Evolutionary conservation across 1,139 yeast genomes (phyloP).

Genomic region (Dujonia santamariae): DNA sequence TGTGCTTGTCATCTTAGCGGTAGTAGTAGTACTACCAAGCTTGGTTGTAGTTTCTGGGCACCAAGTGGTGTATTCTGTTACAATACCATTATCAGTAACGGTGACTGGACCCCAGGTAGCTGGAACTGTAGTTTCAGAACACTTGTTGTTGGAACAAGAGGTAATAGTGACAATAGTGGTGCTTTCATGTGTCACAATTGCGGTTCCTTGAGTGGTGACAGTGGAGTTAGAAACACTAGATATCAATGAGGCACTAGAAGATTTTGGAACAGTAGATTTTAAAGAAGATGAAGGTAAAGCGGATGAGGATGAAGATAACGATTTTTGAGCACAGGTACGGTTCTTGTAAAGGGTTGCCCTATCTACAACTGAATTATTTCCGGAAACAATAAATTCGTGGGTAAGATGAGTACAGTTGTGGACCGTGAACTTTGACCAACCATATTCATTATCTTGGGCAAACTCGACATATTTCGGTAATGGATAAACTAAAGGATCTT

Average conservation of each 20-base stretch:
- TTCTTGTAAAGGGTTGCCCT: conserved; percentile 4
- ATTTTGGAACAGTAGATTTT: too few species aligned
- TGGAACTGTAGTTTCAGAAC: conserved; percentile 26
- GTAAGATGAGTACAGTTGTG: conserved; percentile 11
- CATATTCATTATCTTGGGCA: conserved; percentile 10
- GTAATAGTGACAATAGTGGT: conserved; percentile 49
- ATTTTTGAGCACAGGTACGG: background rate
- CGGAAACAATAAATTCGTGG: conserved; percentile 9
- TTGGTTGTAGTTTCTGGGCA: conserved; percentile 2
- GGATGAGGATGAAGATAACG: background rate
- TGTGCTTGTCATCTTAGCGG: background rate
- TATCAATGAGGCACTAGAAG: background rate
- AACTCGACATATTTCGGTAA: conserved; percentile 8
- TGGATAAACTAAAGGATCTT: conserved; percentile 7
- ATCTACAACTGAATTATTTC: conserved; percentile 9
- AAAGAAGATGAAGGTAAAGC: too few species aligned
- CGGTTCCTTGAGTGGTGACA: background rate
- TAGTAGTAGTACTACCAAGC: too few species aligned
- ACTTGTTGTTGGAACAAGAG: conserved; percentile 39
- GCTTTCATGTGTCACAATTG: conserved; percentile 20
- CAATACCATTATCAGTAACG: conserved; percentile 19
- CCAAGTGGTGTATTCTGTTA: conserved; percentile 7
- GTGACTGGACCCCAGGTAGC: conserved; percentile 28
- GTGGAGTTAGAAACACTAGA: background rate
- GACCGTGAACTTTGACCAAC: conserved; percentile 11